These are phyloP conservation scores for Heliocybe sulcata DNA, from an alignment of 1,284 basidiomycete genomes.

Conservation along the genomic window DNA sequence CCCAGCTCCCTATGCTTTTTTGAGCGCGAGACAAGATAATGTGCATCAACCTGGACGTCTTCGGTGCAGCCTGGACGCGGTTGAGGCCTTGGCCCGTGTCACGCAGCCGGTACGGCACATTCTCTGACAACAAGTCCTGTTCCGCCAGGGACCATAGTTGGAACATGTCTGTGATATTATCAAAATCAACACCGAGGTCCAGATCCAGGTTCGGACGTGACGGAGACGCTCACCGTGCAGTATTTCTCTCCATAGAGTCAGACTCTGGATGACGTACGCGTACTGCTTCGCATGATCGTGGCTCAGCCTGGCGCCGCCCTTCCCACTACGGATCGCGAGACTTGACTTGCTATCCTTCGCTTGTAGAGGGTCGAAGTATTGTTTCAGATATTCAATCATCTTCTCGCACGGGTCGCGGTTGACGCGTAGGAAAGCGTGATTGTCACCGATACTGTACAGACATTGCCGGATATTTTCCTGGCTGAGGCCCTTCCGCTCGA, in stretches of 20 bases:
- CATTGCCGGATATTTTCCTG: conserved; percentile 68
- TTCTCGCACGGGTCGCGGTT: conserved; percentile 80
- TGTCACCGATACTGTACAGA: conserved; percentile 78
- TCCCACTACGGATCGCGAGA: conserved; percentile 71
- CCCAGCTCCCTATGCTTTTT: conserved; percentile 70
- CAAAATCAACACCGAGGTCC: background rate
- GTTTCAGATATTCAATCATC: conserved; percentile 69
- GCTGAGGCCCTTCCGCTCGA: conserved; percentile 45
- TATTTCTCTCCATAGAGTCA: conserved; percentile 79
- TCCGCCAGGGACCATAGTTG: conserved; percentile 75
- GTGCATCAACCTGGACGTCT: conserved; percentile 81
- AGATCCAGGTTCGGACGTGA: background rate
- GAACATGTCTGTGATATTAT: conserved; percentile 60
- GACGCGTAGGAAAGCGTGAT: conserved; percentile 73
- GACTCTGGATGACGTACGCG: conserved; percentile 73
- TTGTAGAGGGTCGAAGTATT: conserved; percentile 67
- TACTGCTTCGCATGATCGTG: conserved; percentile 81
- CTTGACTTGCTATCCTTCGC: conserved; percentile 53
- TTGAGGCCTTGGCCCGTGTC: conserved; percentile 82
- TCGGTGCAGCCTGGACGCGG: conserved; percentile 75
- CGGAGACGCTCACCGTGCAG: conserved; percentile 51
- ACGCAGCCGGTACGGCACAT: conserved; percentile 62
- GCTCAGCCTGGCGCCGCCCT: conserved; percentile 66
- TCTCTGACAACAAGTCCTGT: conserved; percentile 70
- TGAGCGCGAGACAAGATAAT: conserved; percentile 74